phyloP scores from a whole-genome alignment of 176 grass and related monocot genomes.

The Luzula sylvatica region DNA sequence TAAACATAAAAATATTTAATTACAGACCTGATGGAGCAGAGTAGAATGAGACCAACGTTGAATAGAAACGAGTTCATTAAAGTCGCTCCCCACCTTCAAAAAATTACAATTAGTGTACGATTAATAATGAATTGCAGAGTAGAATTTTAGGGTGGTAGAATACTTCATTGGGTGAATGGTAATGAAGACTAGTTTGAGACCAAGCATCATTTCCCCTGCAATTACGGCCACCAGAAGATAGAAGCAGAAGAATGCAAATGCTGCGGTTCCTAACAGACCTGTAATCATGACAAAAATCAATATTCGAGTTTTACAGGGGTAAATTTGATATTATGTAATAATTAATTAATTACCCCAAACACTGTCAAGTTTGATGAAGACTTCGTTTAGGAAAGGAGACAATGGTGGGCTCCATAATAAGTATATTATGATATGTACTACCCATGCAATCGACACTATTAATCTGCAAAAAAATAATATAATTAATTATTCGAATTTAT shows the following conservation, averaged over 20 bases:
- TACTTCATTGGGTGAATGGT: constrained; percentile 99
- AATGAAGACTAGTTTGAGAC: constrained; percentile 95
- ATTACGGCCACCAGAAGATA: constrained; percentile 95
- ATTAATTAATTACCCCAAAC: constrained; percentile 70
- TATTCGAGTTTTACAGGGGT: background rate
- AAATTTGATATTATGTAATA: constrained; percentile 19
- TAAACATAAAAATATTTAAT: background rate
- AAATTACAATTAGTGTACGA: too few relatives aligned
- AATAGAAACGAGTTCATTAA: constrained; percentile 99
- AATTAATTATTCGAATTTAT: constrained; percentile 4
- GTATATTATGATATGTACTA: constrained; percentile 94
- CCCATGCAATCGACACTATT: constrained; percentile 94
- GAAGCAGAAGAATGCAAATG: constrained; percentile 99
- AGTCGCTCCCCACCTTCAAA: constrained; percentile 89
- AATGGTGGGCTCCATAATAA: constrained; percentile 79
- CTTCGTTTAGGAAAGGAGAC: constrained; percentile 95
- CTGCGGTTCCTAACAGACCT: constrained; percentile 97
- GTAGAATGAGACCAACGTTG: constrained; percentile 94
- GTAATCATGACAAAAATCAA: background rate
- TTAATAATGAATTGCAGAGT: too few relatives aligned
- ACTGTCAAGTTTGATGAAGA: constrained; percentile 90
- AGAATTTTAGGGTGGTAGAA: too few relatives aligned
- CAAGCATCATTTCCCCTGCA: constrained; percentile 98
- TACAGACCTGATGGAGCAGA: constrained; percentile 89
- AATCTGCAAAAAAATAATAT: constrained; percentile 39